Base-by-base conservation (phyloP, 2,329 filamentous ascomycete genomes). In the Bipolaris oryzae region DNA sequence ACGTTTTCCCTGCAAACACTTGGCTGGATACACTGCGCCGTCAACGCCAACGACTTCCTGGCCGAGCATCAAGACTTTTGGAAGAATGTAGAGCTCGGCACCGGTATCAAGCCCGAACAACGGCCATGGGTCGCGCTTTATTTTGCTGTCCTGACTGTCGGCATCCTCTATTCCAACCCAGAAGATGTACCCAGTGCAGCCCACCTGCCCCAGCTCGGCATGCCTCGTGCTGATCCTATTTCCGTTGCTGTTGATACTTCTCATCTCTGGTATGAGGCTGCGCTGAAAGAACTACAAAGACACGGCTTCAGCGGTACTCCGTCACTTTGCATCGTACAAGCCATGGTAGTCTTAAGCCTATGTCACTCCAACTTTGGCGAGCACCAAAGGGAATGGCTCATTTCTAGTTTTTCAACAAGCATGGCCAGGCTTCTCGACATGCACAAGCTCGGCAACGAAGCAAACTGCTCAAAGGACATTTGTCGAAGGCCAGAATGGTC, bases 361-460 rank as follows among this genome's bases (percentile, higher is more conserved):
- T 60, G 57, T 25, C 57, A 60, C 16, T 57, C 50, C 11, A 60
- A 60, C 25, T 60, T 60, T 47, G 57, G 54, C n/a, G 57, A 60
- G 21, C 54, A 57, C 31, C 54, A 54, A 37, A 46, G 57, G 34
- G 57, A 60, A 39, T 60, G 54, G 54, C 57, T 60, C n/a, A 50
- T 60, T 34, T 57, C 57, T 21, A 50, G 54, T 2, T 57, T 54
- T 31, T 50, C 54, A 3, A 57, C 54, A 15, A 60, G 54, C 37
- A 51, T 54, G 57, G 57, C 57, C 11, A 46, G 57, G 13, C 57
- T 47, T 35, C 42, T 60, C 6, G 57, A 60, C 16, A 60, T 60
- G 57, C 54, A 60, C 37, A 60, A 60, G 35, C 57, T 60, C 2
- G 57, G 57, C 10, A 60, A 48, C 5, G 57, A 60, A 48, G 21